phyloP scores from a whole-genome alignment of 768 basidiomycete species.

The Sarcodon aspratus region DNA sequence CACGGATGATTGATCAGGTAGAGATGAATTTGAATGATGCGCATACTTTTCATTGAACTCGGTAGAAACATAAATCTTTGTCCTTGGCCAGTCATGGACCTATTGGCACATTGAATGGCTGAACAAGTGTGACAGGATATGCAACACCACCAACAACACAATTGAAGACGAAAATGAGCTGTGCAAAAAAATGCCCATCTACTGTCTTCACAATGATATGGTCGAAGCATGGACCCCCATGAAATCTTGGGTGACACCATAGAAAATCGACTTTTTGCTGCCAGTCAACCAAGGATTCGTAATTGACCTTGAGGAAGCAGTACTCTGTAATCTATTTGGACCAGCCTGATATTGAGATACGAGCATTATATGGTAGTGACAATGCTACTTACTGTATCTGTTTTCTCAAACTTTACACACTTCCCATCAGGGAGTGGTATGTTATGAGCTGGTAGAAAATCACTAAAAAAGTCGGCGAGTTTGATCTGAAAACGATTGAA shows the following conservation, averaged over 20 bases:
- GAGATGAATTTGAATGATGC: constrained; percentile 12
- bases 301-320: constrained; percentile 7
- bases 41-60: constrained; percentile 5
- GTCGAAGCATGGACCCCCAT: constrained; percentile 9
- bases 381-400: too few relatives aligned
- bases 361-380: too few relatives aligned
- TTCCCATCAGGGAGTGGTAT: too few relatives aligned
- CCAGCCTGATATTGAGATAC: too few relatives aligned
- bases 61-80: constrained; percentile 11
- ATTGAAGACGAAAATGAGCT: constrained; percentile 13
- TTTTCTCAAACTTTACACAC: too few relatives aligned
- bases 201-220: constrained; percentile 14
- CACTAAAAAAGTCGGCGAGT: constrained; percentile 4
- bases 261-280: constrained; percentile 4
- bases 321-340: constrained; percentile 11
- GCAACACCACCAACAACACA: constrained; percentile 5
- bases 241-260: constrained; percentile 9
- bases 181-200: constrained; percentile 9
- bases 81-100: constrained; percentile 10
- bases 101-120: constrained; percentile 9
- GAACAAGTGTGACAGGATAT: constrained; percentile 12
- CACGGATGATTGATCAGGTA: constrained; percentile 17
- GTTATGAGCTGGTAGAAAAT: too few relatives aligned
- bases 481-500: too few relatives aligned
- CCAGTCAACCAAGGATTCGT: constrained; percentile 11